Conservation (phyloP, 805 yeast species). For the Ogataea populi-albae region DNA sequence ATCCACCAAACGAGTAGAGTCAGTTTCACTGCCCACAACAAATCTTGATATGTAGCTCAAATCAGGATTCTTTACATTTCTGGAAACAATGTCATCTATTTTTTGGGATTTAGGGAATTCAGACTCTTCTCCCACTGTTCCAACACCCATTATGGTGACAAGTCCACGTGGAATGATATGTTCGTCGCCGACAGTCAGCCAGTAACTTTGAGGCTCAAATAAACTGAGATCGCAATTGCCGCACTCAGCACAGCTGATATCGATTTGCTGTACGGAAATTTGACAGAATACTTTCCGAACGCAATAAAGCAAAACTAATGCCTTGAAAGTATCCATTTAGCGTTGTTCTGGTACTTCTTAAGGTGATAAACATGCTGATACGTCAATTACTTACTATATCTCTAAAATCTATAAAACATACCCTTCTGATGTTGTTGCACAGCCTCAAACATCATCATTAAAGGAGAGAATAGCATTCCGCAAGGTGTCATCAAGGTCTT, state of each 20-base stretch:
- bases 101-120: constrained; percentile 41
- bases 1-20: constrained; percentile 10
- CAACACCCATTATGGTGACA: constrained; percentile 70
- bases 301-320: too few species aligned
- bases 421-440: too few species aligned
- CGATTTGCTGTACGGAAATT: too few species aligned
- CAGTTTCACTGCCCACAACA: constrained; percentile 7
- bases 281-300: too few species aligned
- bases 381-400: too few species aligned
- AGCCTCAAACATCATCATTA: constrained; percentile 5
- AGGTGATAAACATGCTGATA: too few species aligned
- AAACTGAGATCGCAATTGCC: constrained; percentile 59
- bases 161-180: constrained; percentile 80
- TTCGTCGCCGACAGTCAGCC: constrained; percentile 69
- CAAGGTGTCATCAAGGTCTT: constrained; percentile 14
- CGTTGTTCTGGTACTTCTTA: too few species aligned
- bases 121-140: constrained; percentile 70
- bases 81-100: background rate
- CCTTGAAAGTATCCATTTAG: too few species aligned
- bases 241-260: constrained; percentile 40
- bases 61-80: constrained; percentile 4
- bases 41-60: constrained; percentile 10
- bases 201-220: constrained; percentile 62
- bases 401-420: too few species aligned
- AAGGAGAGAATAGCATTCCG: constrained; percentile 11